Conservation (phyloP, 73 alveolate genomes). For the Paramecium biaurelia region DNA sequence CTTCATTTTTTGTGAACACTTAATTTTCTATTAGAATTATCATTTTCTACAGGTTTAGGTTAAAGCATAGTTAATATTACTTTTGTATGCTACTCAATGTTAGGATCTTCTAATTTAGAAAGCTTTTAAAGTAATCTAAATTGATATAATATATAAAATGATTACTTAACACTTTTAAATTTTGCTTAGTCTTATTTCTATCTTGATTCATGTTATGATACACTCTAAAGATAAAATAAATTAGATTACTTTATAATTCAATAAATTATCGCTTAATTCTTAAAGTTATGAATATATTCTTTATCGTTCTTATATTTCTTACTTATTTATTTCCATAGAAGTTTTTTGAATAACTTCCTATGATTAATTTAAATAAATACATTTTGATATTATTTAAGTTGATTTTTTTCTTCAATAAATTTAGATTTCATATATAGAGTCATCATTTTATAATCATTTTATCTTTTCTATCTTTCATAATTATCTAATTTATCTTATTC, state of each 20-base stretch:
- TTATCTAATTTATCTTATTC: conserved; percentile 48
- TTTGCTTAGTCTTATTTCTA: neutral
- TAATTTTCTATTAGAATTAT: neutral
- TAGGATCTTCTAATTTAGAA: neutral
- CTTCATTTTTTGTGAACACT: neutral
- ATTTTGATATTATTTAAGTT: conserved; percentile 4
- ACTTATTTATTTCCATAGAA: conserved; percentile 29
- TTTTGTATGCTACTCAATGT: neutral
- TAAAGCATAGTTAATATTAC: neutral
- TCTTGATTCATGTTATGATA: conserved; percentile 36
- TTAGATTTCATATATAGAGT: neutral
- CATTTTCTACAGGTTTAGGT: neutral
- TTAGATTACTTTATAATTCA: neutral
- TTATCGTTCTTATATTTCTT: conserved; percentile 13
- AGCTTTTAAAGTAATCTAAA: neutral
- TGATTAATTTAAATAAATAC: neutral
- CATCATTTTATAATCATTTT: conserved; percentile 42
- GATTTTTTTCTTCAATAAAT: conserved; percentile 26
- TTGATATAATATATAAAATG: neutral
- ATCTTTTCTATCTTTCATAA: conserved; percentile 39
- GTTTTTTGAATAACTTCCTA: neutral
- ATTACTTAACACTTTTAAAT: conserved; percentile 2
- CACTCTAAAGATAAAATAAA: neutral
- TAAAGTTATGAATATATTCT: conserved; percentile 30
- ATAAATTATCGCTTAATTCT: conserved; percentile 15